Evolutionary conservation across 2,329 filamentous ascomycete genomes (phyloP), one percentile per base, ranked within the genome.

Genomic region (Nemania diffusa): DNA sequence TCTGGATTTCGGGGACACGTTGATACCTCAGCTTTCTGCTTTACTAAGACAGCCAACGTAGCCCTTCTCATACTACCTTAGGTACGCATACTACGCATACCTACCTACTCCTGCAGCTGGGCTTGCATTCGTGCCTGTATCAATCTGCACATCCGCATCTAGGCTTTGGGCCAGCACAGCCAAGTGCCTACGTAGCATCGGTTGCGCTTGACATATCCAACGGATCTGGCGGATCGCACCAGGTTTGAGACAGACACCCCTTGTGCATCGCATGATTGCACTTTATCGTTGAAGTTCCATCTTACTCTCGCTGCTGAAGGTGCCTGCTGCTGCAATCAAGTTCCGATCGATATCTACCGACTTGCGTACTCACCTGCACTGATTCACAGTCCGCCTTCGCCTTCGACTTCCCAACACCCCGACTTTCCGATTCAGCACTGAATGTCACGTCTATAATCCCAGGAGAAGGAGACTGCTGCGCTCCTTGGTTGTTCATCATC

Each of bases 391-490:
- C 46, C 46, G 46, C 46, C 9, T 17, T 20, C 46, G 46, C 46
- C 9, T 17, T 20, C 22, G 27, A 26, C 3, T 34, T 4, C 42
- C 51, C 60, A 15, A 20, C n/a, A n/a, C 77, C 64, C 57, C 59
- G 60, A 68, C 65, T 59, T 69, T 64, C 67, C 66, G 64, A 57
- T 66, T 59, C 24, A 52, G 40, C 56, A 56, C 73, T 78, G 75
- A 67, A 78, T 78, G 76, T 71, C 69, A 73, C 74, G 70, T 66
- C 61, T 62, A 58, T 74, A 71, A 73, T 70, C 70, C 69, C 62
- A 66, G 76, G 73, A 73, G 75, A 73, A 66, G 76, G 73, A 73
- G 75, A 73, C 69, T 69, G 72, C 69, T 56, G 67, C 71, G 64
- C 73, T 75, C 72, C 74, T 73, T 73, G 73, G 73, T 62, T 56